Evolutionary conservation across 2,329 filamentous ascomycete species (phyloP), one percentile per base, ranked within the genome.

Genomic region (Thelonectria discophora): DNA sequence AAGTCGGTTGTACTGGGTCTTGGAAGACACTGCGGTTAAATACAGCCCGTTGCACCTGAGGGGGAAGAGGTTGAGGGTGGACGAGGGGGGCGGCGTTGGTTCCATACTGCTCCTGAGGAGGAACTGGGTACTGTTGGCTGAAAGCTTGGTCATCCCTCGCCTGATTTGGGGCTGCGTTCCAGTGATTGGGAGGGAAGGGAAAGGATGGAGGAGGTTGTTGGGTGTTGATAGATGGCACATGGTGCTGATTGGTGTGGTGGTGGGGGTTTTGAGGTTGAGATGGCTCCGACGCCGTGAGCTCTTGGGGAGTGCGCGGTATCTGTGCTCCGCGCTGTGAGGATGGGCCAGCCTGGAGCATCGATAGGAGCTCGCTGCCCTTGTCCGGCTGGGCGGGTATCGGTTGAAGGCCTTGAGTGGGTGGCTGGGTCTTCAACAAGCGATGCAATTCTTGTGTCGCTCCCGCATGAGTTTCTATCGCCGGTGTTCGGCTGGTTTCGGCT

Each of bases 251-350:
- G 13, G 83, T 79, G 57, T 84, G 82, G 58, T 85, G 82, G 70
- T 88, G 86, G 7, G 88, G 86, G 43, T 84, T 86, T 42, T 78
- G 79, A 13, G 88, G 86, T 70, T 85, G 82, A 27, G 82, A 73
- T 20, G 82, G 80, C 24, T 84, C 80, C 5, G 75, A 72, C 52
- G 80, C 76, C 17, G 80, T 79, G 63, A 87, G 84, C 13, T 90
- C 85, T 32, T 85, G 74, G 9, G 86, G 84, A 5, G 85, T 86
- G 52, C 82, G 81, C 43, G 80, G 82, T 62, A 75, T 70, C 57
- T 73, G 74, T 61, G 58, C 45, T 39, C 64, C 59, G 40, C 64
- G 51, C 39, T 67, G 67, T 57, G 59, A 42, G n/a, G 58, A 53
- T 10, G 65, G 51, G 30, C 62, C 74, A 67, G 72, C 72, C 62